Percentiles rank a stretch among this genome's conserved stretches.
These are phyloP conservation scores for Geotrichum bryndzae DNA, from an alignment of 1,139 yeast genomes.

Conservation along the genomic window DNA sequence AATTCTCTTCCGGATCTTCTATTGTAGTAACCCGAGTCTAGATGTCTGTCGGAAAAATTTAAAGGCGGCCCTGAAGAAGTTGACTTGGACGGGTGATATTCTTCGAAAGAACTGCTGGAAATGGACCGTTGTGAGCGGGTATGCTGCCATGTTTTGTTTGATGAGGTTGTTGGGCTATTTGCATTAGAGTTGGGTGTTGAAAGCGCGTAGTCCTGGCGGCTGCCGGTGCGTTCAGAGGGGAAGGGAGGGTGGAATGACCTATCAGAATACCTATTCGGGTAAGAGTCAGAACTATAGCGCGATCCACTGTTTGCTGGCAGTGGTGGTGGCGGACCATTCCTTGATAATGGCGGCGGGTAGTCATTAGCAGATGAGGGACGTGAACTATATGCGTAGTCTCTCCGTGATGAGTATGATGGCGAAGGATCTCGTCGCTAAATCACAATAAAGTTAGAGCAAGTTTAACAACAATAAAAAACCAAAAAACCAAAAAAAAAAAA, in stretches of 20 bases:
- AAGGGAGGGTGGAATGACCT: slow-evolving; percentile 12
- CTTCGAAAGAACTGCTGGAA: background rate
- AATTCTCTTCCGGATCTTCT: slow-evolving; percentile 18
- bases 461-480: background rate
- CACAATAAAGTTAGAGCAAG: background rate
- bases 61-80: background rate
- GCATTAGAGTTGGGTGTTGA: background rate
- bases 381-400: slow-evolving; percentile 4
- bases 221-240: slow-evolving; percentile 17
- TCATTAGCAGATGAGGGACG: background rate
- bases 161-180: background rate
- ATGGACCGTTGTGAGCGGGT: background rate
- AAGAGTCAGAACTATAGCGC: slow-evolving; percentile 1
- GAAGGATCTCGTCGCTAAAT: slow-evolving; percentile 3
- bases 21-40: slow-evolving; percentile 2
- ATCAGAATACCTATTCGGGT: slow-evolving; percentile 5
- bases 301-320: background rate
- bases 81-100: background rate
- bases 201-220: slow-evolving; percentile 6
- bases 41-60: background rate
- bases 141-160: slow-evolving; percentile 1
- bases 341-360: background rate
- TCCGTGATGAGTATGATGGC: slow-evolving; percentile 3
- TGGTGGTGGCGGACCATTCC: slow-evolving; percentile 7
- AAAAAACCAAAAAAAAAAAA: background rate